Percentiles rank a stretch among this genome's conserved stretches.
These are phyloP conservation scores for Fusarium chuoi DNA, from an alignment of 2,329 filamentous ascomycete species.

Conservation along the genomic window DNA sequence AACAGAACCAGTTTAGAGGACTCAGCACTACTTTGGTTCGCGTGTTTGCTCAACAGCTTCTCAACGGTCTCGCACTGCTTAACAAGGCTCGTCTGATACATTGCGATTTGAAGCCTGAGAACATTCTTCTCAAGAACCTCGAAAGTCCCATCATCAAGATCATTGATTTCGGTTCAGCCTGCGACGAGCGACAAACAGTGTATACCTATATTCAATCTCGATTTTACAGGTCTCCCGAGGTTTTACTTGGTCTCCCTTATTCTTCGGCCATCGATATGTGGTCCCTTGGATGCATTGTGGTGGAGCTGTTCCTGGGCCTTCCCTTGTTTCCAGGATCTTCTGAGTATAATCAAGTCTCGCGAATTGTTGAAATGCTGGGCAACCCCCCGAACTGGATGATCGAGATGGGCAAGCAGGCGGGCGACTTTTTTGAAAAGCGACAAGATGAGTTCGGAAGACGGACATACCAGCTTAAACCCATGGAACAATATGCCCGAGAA, in stretches of 20 bases:
- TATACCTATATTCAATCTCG: slow-evolving; percentile 99
- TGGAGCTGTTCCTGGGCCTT: slow-evolving; percentile 94
- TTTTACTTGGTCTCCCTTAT: slow-evolving; percentile 93
- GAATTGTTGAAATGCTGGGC: slow-evolving; percentile 98
- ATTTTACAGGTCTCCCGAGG: slow-evolving; percentile 97
- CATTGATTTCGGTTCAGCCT: slow-evolving; percentile 98
- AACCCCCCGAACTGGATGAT: slow-evolving; percentile 99
- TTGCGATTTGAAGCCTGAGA: slow-evolving; percentile 97
- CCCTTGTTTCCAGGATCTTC: slow-evolving; percentile 97
- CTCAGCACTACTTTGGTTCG: slow-evolving; percentile 96
- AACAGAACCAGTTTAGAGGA: slow-evolving; percentile 98
- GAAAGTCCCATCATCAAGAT: slow-evolving; percentile 99
- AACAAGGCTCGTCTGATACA: slow-evolving; percentile 98
- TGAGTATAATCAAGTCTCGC: slow-evolving; percentile 97
- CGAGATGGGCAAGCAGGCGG: slow-evolving; percentile 97
- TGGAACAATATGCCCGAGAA: slow-evolving; percentile 97
- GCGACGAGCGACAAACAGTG: slow-evolving; percentile 96
- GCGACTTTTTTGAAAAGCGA: slow-evolving; percentile 95
- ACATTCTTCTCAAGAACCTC: slow-evolving; percentile 96
- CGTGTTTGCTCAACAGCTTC: slow-evolving; percentile 95
- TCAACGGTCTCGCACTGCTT: slow-evolving; percentile 90
- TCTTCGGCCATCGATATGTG: slow-evolving; percentile 99
- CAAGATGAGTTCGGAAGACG: slow-evolving; percentile 92
- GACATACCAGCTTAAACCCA: slow-evolving; percentile 91
- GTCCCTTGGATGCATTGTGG: slow-evolving; percentile 98